Evolutionary conservation across 2,329 filamentous ascomycete genomes (phyloP), one percentile per base, ranked within the genome.

Genomic region (Raffaelea arxii): DNA sequence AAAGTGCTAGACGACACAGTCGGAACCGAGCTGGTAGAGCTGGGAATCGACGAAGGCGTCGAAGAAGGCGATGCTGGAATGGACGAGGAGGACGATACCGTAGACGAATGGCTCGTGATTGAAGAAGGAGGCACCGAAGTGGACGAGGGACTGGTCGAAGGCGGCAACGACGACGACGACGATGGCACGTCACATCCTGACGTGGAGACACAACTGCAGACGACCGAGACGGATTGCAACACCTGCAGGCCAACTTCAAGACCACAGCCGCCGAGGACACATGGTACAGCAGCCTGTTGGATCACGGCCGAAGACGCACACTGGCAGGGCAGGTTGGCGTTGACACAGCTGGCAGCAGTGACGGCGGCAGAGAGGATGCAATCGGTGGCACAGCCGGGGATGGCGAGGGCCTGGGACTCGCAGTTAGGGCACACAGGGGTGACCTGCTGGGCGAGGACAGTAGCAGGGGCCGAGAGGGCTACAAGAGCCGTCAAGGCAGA

Each of bases 221-320:
- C 47, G 6, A 25, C 18, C 24, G 25, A 25, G 22, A 45, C 47
- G 2, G 27, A 18, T 22, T 16, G 12, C 4, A 43, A 16, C 4
- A 49, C 44, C 1, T 18, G 23, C 11, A 43, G 19, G 4, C 22
- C 46, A 14, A 14, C 25, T 1, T 2, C 38, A 3, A 46, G 10
- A 35, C 49, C 49, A 25, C 49, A 51, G 23, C 12, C 39, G 12
- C 27, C 42, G 14, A 45, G 6, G 5, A 51, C 44, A 19, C 49
- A 51, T 38, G 44, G 46, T 16, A 47, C 10, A 16, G 49, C 43
- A n/a, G 48, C 42, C 16, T 27, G 41, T 24, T 47, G 46, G 19
- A 48, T 36, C 9, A 42, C 30, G 5, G 12, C 39, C n/a, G 43
- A 46, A 1, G 45, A 39, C 23, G 42, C 35, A 25, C 49, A 53